A percentile compares a stretch with the other conserved stretches of the same genome.
phyloP scores from a whole-genome alignment of 306 rosid species.

The Ammopiptanthus mongolicus region DNA sequence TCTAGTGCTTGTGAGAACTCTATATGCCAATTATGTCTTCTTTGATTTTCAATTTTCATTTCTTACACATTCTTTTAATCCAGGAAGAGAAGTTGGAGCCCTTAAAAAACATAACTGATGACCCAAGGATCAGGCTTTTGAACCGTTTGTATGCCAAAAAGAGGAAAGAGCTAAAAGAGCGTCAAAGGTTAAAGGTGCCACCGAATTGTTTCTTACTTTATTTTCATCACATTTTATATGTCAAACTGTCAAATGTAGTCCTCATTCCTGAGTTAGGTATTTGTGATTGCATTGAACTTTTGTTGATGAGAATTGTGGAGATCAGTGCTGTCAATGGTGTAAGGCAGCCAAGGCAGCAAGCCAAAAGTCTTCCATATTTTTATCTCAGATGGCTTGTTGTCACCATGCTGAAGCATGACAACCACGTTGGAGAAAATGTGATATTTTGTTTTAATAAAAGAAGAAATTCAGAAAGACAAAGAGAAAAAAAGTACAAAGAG shows the following conservation, averaged over 20 bases:
- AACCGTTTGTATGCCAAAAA: slow-evolving; percentile 93
- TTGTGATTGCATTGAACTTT: slow-evolving; percentile 15
- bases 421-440: not conserved
- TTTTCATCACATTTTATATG: slow-evolving; percentile 15
- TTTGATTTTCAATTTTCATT: slow-evolving; percentile 28
- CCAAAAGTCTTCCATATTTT: not conserved
- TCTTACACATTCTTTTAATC: slow-evolving; percentile 35
- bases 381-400: not conserved
- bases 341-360: not conserved
- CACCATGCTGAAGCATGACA: not conserved
- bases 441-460: not conserved
- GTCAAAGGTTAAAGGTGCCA: slow-evolving; percentile 86
- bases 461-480: not conserved
- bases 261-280: not conserved
- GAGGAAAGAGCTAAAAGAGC: slow-evolving; percentile 90
- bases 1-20: slow-evolving; percentile 47
- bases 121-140: slow-evolving; percentile 94
- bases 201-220: slow-evolving; percentile 27
- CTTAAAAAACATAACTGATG: slow-evolving; percentile 75
- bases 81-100: slow-evolving; percentile 99
- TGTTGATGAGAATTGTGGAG: slow-evolving; percentile 37
- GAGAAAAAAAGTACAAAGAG: not conserved
- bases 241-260: not conserved
- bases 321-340: slow-evolving; percentile 23
- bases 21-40: slow-evolving; percentile 28